Evolutionary conservation across 2,329 filamentous ascomycete species (phyloP), one percentile per base, ranked within the genome.

Genomic region (Fulvia fulva): DNA sequence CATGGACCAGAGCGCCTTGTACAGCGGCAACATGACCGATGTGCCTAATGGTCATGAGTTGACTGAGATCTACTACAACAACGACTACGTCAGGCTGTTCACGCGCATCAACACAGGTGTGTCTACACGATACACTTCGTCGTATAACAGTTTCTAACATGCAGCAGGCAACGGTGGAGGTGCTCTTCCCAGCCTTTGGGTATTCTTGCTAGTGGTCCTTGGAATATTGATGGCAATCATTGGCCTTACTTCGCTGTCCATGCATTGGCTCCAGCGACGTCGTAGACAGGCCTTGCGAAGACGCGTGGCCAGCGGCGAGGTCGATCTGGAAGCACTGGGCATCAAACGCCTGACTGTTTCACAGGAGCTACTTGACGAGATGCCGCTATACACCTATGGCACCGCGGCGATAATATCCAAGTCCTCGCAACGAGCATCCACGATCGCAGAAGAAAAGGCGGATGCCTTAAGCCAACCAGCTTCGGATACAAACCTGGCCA

Each of bases 291-390:
- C 80, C 1, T 77, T 97, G 11, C 84, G 85, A 52, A 82, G 84
- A 50, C 85, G 91, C 12, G 87, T 97, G 16, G 80, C 84, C 58
- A 81, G 80, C 7, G 92, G 93, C 53, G 89, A 96, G 65, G 86
- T 96, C 21, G 90, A 97, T 68, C 79, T 97, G 2, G 92, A 97
- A 73, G 86, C 85, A 2, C 81, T 96, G 65, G 92, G 91, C 1
- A 90, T 97, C 65, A 93, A 90, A 69, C 83, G 88, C 14, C 76
- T 96, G 23, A 90, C 84, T 1, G 89, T 97, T 0, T 91, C 93
- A 1, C 77, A 81, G 47, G 76, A 85, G 8, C 79, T 91, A 41
- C 80, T 97, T 23, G 81, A 89, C 50, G 81, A 82, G 21, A 87
- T 97, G 67, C 90, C 91, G 0, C 74, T 93, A 1, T 95, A 89